Conservation (phyloP, 2,329 filamentous ascomycete species). For the Dichotomopilus funicola region DNA sequence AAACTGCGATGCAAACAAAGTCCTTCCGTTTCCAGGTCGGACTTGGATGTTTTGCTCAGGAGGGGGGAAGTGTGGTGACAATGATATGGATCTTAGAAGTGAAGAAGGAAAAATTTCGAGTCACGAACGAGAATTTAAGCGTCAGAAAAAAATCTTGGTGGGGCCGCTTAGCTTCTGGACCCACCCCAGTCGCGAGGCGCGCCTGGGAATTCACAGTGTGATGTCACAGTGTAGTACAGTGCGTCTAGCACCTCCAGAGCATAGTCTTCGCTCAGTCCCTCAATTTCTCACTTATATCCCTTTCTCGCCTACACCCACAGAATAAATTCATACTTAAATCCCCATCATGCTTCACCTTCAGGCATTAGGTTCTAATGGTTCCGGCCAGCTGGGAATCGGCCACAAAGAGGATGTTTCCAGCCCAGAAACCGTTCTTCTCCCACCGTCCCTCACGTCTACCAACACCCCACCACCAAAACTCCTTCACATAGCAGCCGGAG, state of each 20-base stretch:
- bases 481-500: conserved; percentile 54
- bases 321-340: background rate
- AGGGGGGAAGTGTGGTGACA: too few species aligned
- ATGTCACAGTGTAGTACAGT: too few species aligned
- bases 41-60: too few species aligned
- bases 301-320: background rate
- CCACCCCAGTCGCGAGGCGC: background rate
- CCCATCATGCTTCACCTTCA: conserved; percentile 5
- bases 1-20: background rate
- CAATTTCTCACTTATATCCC: background rate
- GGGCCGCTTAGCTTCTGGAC: background rate
- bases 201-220: too few species aligned
- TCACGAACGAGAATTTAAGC: conserved; percentile 6
- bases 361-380: conserved; percentile 69
- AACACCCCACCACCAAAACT: background rate
- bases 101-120: conserved; percentile 8
- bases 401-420: conserved; percentile 65
- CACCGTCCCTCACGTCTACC: conserved; percentile 27
- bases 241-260: too few species aligned
- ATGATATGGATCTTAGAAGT: background rate
- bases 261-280: too few species aligned
- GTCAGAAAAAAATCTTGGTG: background rate
- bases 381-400: conserved; percentile 65
- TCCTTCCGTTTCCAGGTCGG: conserved; percentile 1
- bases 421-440: conserved; percentile 57